Base-by-base conservation (phyloP, 257 asterid species). In the Prunella vulgaris region DNA sequence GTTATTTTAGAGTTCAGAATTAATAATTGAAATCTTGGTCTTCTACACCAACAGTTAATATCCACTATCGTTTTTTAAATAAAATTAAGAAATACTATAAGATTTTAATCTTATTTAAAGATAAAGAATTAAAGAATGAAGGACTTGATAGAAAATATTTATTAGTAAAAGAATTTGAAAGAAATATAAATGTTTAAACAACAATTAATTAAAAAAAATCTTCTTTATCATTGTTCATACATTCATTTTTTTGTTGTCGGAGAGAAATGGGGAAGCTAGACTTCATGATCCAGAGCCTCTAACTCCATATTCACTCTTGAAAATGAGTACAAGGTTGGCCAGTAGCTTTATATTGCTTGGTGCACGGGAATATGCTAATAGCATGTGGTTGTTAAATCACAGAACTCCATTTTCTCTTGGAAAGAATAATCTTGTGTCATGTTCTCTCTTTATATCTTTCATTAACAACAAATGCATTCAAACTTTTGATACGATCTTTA, bases 221-320 rank as follows among this genome's bases (percentile, higher is more conserved):
- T n/a, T n/a, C n/a, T n/a, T n/a, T 52, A 27, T 2, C 10, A 24
- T 30, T 66, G 22, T 66, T 72, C 24, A 53, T 63, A 46, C 28
- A 62, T 12, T 5, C 63, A 66, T 4, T 66, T 56, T 75, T 77
- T 38, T 76, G 61, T 27, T 76, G 76, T 76, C 88, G 99, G 95
- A 90, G 82, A 87, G 95, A 78, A 88, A 81, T 64, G 90, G 90
- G 76, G 97, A 93, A 70, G 79, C 78, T 76, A 90, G 79, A 71
- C 73, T 74, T 72, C 89, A 82, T 40, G 98, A 88, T 8, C 61
- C 78, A 18, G 96, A 90, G 80, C 92, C 96, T 72, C 87, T 91
- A 64, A 85, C 93, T 60, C 95, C 96, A 22, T 88, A 80, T 83
- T 71, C 89, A 15, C 78, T 88, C 64, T 58, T 79, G 84, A 90